phyloP scores from a whole-genome alignment of 2,329 filamentous ascomycete species.

The Akanthomyces muscarius region DNA sequence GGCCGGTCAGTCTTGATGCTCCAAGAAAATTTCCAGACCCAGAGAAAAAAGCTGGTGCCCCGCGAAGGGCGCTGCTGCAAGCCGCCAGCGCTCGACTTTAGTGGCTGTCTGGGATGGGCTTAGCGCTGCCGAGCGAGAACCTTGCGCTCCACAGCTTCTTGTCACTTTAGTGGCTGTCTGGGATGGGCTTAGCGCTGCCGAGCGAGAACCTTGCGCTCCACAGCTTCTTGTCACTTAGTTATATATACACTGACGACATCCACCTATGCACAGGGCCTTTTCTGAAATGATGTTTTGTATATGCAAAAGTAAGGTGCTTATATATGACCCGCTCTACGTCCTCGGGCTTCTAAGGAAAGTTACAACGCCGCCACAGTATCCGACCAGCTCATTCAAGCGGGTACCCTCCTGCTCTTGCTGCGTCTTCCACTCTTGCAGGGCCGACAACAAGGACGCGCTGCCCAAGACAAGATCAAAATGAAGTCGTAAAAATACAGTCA shows the following conservation, averaged over 20 bases:
- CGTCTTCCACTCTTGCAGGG: constrained; percentile 64
- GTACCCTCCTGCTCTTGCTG: constrained; percentile 68
- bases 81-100: neutral
- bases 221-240: neutral
- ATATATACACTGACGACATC: neutral
- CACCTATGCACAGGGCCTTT: no score
- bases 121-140: constrained; percentile 1
- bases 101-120: neutral
- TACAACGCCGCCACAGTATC: constrained; percentile 83
- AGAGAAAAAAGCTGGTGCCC: constrained; percentile 10
- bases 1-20: neutral
- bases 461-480: constrained; percentile 60
- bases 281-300: neutral
- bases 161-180: neutral
- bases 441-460: constrained; percentile 50
- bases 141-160: neutral
- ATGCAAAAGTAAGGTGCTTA: neutral
- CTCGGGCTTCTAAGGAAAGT: constrained; percentile 68
- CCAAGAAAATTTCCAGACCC: constrained; percentile 15
- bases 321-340: constrained; percentile 33
- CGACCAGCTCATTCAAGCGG: constrained; percentile 71
- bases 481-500: constrained; percentile 84
- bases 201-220: neutral
- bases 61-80: constrained; percentile 3
- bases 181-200: constrained; percentile 7